phyloP scores from a whole-genome alignment of 2,329 filamentous ascomycete species.

The Chrysosporium queenslandicum region DNA sequence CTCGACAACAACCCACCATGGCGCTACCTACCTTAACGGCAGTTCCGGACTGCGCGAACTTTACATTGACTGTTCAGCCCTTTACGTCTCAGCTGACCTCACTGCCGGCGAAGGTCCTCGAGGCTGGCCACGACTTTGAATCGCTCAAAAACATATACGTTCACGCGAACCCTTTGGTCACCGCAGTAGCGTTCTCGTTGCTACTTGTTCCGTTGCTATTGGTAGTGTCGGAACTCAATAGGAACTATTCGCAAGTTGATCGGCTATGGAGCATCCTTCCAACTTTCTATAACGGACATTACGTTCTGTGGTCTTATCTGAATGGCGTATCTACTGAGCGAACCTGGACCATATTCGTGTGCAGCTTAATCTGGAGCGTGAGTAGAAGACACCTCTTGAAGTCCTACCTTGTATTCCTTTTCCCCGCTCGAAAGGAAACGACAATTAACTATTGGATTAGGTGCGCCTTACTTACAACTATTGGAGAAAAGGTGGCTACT shows the following conservation, averaged over 20 bases:
- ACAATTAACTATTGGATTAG: slow-evolving; percentile 33
- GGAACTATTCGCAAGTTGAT: slow-evolving; percentile 96
- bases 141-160: slow-evolving; percentile 63
- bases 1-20: slow-evolving; percentile 40
- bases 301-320: slow-evolving; percentile 68
- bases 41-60: slow-evolving; percentile 67
- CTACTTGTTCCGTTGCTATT: slow-evolving; percentile 63
- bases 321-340: slow-evolving; percentile 59
- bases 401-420: no score
- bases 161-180: slow-evolving; percentile 75
- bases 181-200: slow-evolving; percentile 61
- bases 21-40: slow-evolving; percentile 55
- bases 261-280: slow-evolving; percentile 85
- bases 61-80: slow-evolving; percentile 61
- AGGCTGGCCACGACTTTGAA: slow-evolving; percentile 50
- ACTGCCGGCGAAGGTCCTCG: slow-evolving; percentile 56
- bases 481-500: slow-evolving; percentile 88
- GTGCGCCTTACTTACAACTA: slow-evolving; percentile 87
- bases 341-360: slow-evolving; percentile 61
- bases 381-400: slow-evolving; percentile 27
- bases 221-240: slow-evolving; percentile 70
- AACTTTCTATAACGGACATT: slow-evolving; percentile 76
- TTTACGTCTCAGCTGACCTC: slow-evolving; percentile 60
- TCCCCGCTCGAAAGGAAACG: not conserved
- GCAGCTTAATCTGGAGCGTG: slow-evolving; percentile 71